phyloP scores from a whole-genome alignment of 768 basidiomycete species.

The Amanita pallidorosea region DNA sequence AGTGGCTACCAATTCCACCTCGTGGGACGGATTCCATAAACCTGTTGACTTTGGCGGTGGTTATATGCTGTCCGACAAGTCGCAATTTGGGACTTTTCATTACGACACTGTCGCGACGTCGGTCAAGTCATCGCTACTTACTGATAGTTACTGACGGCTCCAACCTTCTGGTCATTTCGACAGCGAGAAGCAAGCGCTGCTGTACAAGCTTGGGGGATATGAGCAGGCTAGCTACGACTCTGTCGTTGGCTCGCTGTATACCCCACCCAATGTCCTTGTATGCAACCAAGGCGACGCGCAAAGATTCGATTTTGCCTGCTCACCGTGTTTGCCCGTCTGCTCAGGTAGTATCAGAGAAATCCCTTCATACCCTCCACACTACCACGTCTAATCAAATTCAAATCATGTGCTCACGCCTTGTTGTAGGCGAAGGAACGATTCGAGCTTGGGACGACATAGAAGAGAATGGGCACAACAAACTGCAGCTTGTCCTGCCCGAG shows the following conservation, averaged over 20 bases:
- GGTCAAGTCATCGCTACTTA: not conserved
- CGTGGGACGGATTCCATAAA: too few relatives aligned
- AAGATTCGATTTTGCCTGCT: not conserved
- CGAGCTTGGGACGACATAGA: not conserved
- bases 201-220: not conserved
- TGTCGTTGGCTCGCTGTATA: too few relatives aligned
- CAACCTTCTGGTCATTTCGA: not conserved
- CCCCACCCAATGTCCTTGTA: not conserved
- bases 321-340: not conserved
- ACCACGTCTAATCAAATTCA: not conserved
- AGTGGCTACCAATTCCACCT: not conserved
- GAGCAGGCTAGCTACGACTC: not conserved
- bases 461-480: not conserved
- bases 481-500: not conserved
- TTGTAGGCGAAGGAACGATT: not conserved
- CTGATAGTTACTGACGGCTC: not conserved
- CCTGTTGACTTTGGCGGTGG: not conserved
- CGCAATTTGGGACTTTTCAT: not conserved
- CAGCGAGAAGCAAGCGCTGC: not conserved
- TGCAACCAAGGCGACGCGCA: not conserved
- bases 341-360: slow-evolving; percentile 3
- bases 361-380: not conserved
- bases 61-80: not conserved
- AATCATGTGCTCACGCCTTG: not conserved
- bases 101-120: not conserved